Evolutionary conservation across 192 early-diverging fungal genomes (phyloP).

Genomic region (Diversispora epigaea): DNA sequence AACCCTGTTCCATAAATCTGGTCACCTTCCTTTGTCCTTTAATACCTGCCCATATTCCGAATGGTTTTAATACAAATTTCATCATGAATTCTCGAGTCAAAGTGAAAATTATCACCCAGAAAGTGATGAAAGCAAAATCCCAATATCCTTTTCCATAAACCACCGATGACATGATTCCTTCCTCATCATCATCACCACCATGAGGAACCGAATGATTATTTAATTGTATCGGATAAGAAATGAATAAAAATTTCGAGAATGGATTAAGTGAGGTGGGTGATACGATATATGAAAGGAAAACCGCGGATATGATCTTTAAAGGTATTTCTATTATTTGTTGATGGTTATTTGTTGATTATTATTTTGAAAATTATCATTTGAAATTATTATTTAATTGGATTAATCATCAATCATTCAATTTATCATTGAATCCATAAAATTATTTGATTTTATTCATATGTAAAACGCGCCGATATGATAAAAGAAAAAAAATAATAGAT

Average conservation of each 20-base stretch:
- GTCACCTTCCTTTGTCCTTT: slow-evolving; percentile 41
- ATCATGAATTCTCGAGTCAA: slow-evolving; percentile 58
- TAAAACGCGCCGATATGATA: no score
- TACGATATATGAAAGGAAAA: slow-evolving; percentile 7
- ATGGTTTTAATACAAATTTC: slow-evolving; percentile 48
- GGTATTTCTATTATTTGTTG: neutral
- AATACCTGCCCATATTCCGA: slow-evolving; percentile 36
- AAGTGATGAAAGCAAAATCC: slow-evolving; percentile 64
- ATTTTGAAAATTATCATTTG: neutral
- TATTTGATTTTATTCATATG: no score
- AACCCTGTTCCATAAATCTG: slow-evolving; percentile 73
- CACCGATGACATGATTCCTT: neutral
- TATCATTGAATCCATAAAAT: no score
- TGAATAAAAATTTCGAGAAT: slow-evolving; percentile 22
- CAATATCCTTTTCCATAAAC: slow-evolving; percentile 56
- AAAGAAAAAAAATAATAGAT: no score
- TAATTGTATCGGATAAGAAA: slow-evolving; percentile 1
- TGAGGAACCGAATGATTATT: no score
- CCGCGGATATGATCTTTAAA: slow-evolving; percentile 8
- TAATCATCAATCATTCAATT: no score
- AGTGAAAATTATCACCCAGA: slow-evolving; percentile 65
- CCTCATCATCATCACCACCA: neutral
- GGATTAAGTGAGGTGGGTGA: slow-evolving; percentile 8
- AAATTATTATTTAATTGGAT: no score
- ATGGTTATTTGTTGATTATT: neutral